Evolutionary conservation across 805 yeast genomes (phyloP).

Genomic region (Wickerhamomyces chaumierensis): DNA sequence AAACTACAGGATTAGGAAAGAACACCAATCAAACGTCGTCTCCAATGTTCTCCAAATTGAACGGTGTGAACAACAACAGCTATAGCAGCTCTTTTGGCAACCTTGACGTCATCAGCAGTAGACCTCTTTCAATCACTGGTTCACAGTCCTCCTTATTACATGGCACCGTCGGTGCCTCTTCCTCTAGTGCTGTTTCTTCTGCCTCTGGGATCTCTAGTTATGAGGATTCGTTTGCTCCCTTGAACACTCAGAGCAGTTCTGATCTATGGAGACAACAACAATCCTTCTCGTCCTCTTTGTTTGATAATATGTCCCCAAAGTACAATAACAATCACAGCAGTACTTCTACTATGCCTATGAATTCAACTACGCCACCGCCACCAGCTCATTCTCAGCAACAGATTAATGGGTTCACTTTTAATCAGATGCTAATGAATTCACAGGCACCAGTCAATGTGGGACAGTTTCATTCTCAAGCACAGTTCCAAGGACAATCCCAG

Average conservation of each 20-base stretch:
- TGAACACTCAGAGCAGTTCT: not conserved
- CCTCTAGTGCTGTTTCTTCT: not conserved
- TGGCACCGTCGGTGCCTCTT: too few species aligned
- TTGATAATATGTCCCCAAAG: slow-evolving; percentile 11
- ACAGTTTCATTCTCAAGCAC: not conserved
- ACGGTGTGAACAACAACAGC: not conserved
- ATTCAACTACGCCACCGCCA: slow-evolving; percentile 8
- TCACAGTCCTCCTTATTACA: not conserved
- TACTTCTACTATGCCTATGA: slow-evolving; percentile 1
- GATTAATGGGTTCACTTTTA: not conserved
- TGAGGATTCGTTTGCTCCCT: not conserved
- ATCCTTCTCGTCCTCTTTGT: slow-evolving; percentile 10
- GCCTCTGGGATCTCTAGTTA: not conserved
- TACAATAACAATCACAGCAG: too few species aligned
- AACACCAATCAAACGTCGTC: too few species aligned
- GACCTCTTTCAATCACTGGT: not conserved
- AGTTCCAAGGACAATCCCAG: not conserved
- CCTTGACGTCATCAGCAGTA: not conserved
- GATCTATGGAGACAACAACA: not conserved
- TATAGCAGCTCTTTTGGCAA: too few species aligned
- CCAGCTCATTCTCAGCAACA: slow-evolving; percentile 4
- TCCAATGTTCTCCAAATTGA: too few species aligned
- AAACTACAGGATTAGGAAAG: not conserved
- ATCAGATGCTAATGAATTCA: not conserved
- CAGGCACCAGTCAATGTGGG: not conserved